Evolutionary conservation across 2,329 filamentous ascomycete species (phyloP), one percentile per base, ranked within the genome.

Genomic region (Akanthomyces uredinophilus): DNA sequence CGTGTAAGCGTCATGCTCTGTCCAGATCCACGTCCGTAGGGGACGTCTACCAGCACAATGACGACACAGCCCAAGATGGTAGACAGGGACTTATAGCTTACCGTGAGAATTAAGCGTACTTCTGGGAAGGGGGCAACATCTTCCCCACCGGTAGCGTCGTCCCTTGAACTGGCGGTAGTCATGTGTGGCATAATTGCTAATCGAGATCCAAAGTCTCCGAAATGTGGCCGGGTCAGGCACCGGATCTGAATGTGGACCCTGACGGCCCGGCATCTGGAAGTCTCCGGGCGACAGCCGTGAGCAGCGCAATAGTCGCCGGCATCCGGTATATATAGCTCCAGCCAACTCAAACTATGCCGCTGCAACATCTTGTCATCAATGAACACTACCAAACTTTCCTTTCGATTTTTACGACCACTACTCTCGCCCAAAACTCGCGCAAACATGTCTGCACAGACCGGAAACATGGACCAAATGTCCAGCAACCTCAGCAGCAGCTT

Each of bases 121-220:
- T 35, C 4, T 8, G 10, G 11, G 32, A 35, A 35, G 7, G 2
- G 14, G 4, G 4, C 14, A 3, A 10, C 16, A 39, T 39, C 16
- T 39, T 39, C 3, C 3, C 14, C 37, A 16, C 16, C 32, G 11
- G 32, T 11, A 35, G 32, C 32, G 14, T 14, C 11, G 37, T 39
- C 14, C 11, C 14, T 39, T 39, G 1, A 39, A 39, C 16, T 5
- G 37, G 16, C n/a, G 16, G 37, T 1, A n/a, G n/a, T 47, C 18
- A 4, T 11, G 32, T 20, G 20, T 49, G 29, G 44, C 22, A 4
- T 27, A 14, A 20, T 11, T 32, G 44, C 44, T 27, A 29, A 58
- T 27, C 44, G 44, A 39, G 55, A 58, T 58, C 20, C 39, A 50
- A 58, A 50, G 55, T 58, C 55, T 58, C 55, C 55, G 55, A 58